These are phyloP conservation scores for Pseudogymnoascus sp. DNA, from an alignment of 2,329 filamentous ascomycete genomes.

Conservation along the genomic window DNA sequence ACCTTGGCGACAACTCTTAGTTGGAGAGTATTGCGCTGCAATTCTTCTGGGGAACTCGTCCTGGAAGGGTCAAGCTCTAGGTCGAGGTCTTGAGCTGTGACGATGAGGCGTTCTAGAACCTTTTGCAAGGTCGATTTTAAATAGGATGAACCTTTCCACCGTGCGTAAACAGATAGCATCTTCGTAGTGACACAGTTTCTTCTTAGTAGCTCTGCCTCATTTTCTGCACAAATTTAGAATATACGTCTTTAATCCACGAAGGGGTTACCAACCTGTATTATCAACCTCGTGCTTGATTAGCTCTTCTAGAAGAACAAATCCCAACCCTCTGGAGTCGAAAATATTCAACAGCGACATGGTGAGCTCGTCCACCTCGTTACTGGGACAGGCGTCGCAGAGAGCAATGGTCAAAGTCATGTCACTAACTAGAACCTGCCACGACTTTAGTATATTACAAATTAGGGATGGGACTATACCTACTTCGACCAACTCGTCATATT, in stretches of 20 bases:
- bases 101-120: constrained; percentile 56
- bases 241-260: not conserved
- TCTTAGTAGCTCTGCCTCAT: constrained; percentile 59
- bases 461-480: constrained; percentile 29
- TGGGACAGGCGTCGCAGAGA: constrained; percentile 58
- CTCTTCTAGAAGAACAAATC: constrained; percentile 55
- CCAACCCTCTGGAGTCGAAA: constrained; percentile 58
- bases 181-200: constrained; percentile 64
- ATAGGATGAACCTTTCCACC: constrained; percentile 60
- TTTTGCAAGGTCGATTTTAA: constrained; percentile 57
- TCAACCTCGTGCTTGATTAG: constrained; percentile 62
- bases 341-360: constrained; percentile 60
- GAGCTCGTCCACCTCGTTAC: constrained; percentile 60
- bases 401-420: constrained; percentile 56
- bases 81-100: constrained; percentile 59
- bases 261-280: constrained; percentile 45
- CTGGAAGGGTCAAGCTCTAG: constrained; percentile 59
- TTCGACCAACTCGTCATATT: constrained; percentile 58
- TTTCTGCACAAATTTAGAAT: constrained; percentile 37
- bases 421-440: constrained; percentile 46
- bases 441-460: constrained; percentile 8
- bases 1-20: constrained; percentile 60
- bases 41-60: constrained; percentile 51
- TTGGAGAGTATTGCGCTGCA: constrained; percentile 58
- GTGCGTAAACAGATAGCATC: constrained; percentile 62